Conservation (phyloP, 306 rosid genomes). For the Castanopsis chinensis region DNA sequence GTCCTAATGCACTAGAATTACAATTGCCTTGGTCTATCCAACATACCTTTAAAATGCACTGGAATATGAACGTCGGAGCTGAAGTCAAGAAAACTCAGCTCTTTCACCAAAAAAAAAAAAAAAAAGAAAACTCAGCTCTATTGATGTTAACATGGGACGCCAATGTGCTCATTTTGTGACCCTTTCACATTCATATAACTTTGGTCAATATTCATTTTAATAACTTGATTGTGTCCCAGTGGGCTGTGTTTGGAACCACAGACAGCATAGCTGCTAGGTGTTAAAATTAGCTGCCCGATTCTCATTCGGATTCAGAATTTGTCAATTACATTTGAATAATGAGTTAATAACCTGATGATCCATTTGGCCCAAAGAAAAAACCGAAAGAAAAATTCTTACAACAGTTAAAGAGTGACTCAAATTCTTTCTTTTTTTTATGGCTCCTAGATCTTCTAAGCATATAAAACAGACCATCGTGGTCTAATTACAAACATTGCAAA, state of each 20-base stretch:
- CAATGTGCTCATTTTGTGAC: too few species aligned
- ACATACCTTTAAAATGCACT: background rate
- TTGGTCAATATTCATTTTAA: background rate
- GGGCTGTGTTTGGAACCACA: background rate
- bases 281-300: background rate
- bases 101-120: too few species aligned
- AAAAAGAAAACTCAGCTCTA: too few species aligned
- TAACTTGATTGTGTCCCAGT: background rate
- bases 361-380: background rate
- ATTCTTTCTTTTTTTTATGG: conserved; percentile 2
- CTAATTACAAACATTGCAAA: conserved; percentile 26
- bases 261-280: background rate
- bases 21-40: background rate
- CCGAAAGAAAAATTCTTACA: background rate
- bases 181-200: too few species aligned
- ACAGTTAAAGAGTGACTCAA: background rate
- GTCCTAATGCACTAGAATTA: background rate
- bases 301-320: background rate
- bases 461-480: conserved; percentile 12
- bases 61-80: background rate
- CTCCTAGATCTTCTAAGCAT: conserved; percentile 21
- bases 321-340: background rate
- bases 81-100: too few species aligned
- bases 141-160: too few species aligned
- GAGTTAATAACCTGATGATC: conserved; percentile 4